Evolutionary conservation across 768 basidiomycete genomes (phyloP).

Genomic region (Suillus clintonianus): DNA sequence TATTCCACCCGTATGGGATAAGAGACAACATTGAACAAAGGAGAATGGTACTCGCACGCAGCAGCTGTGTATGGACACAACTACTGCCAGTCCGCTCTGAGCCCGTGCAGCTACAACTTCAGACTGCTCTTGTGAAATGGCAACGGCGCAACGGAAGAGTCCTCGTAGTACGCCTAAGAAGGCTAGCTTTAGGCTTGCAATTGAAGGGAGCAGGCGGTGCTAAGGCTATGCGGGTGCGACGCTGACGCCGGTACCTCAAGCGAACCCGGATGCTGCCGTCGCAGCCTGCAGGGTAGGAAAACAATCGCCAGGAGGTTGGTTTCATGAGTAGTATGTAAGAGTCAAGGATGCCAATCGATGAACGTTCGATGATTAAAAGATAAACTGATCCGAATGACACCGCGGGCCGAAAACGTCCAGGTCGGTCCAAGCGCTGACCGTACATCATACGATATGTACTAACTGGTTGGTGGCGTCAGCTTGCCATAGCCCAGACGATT

Average conservation of each 20-base stretch:
- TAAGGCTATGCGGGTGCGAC: background rate
- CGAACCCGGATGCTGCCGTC: background rate
- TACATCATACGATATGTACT: constrained; percentile 2
- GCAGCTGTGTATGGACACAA: background rate
- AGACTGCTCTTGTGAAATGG: background rate
- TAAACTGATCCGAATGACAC: background rate
- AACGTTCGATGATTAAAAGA: background rate
- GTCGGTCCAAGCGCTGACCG: background rate
- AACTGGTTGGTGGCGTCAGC: background rate
- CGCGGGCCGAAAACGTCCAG: background rate
- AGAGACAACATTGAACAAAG: background rate
- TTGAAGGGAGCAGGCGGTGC: background rate
- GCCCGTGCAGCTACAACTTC: background rate
- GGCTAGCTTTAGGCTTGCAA: background rate
- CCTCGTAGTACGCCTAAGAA: background rate
- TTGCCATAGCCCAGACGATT: background rate
- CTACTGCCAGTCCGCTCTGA: background rate
- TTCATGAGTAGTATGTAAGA: background rate
- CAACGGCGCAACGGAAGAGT: background rate
- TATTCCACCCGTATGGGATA: background rate
- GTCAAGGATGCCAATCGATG: background rate
- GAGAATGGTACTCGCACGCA: background rate
- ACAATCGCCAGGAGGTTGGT: background rate
- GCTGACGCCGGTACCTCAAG: background rate
- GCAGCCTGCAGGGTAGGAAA: background rate